Evolutionary conservation across 73 alveolate species (phyloP).

Genomic region (Tetrahymena borealis): DNA sequence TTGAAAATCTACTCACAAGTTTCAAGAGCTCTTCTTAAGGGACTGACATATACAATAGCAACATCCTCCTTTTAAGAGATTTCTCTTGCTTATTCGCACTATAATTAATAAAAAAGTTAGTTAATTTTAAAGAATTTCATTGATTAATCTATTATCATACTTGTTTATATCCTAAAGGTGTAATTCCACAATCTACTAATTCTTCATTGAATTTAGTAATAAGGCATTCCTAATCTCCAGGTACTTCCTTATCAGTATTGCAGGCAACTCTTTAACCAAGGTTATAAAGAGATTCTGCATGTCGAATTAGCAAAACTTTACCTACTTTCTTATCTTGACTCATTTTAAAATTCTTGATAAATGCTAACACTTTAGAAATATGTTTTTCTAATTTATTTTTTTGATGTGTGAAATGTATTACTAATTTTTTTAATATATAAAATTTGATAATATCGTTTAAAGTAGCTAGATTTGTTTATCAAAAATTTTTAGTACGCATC

Average conservation of each 20-base stretch:
- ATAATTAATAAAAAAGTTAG: not conserved
- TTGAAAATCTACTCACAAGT: constrained; percentile 71
- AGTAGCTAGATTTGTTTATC: too few species aligned
- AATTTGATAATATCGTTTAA: too few species aligned
- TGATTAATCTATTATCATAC: not conserved
- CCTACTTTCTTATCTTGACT: not conserved
- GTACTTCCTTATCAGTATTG: constrained; percentile 29
- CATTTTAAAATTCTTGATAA: not conserved
- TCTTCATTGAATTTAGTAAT: constrained; percentile 16
- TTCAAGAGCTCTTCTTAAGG: constrained; percentile 81
- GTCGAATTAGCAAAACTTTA: constrained; percentile 48
- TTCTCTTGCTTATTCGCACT: not conserved
- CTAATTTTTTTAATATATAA: too few species aligned
- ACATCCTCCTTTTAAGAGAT: constrained; percentile 37
- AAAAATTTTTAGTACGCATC: too few species aligned
- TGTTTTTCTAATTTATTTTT: too few species aligned
- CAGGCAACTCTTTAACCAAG: constrained; percentile 42
- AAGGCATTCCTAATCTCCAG: constrained; percentile 18
- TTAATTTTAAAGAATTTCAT: not conserved
- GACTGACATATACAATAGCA: constrained; percentile 80
- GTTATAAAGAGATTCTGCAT: constrained; percentile 63
- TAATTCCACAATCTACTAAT: constrained; percentile 34
- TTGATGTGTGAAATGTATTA: too few species aligned
- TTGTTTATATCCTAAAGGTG: constrained; percentile 51
- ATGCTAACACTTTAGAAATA: not conserved